Conservation (phyloP, 1,139 yeast genomes). For the Yamadazyma membranifaciens region DNA sequence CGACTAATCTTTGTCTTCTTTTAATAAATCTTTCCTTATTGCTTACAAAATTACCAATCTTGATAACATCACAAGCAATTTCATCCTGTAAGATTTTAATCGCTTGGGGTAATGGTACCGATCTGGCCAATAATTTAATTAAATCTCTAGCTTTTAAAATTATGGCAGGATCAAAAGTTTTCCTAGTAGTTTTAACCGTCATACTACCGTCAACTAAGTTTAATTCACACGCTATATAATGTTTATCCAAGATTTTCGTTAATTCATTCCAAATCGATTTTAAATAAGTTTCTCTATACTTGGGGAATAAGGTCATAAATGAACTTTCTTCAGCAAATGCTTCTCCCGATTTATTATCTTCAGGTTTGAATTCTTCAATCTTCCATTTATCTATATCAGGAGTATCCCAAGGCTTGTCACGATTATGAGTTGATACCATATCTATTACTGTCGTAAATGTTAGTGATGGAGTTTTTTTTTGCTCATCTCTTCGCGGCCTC, state of each 20-base stretch:
- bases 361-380: slow-evolving; percentile 84
- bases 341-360: slow-evolving; percentile 80
- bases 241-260: slow-evolving; percentile 70
- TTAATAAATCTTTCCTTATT: slow-evolving; percentile 93
- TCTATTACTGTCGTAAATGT: slow-evolving; percentile 6
- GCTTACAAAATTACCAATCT: slow-evolving; percentile 84
- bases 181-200: slow-evolving; percentile 94
- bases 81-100: slow-evolving; percentile 88
- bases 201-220: slow-evolving; percentile 95
- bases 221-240: slow-evolving; percentile 75
- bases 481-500: slow-evolving; percentile 12
- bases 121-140: slow-evolving; percentile 88
- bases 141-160: slow-evolving; percentile 93
- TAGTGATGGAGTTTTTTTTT: slow-evolving; percentile 5
- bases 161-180: slow-evolving; percentile 93
- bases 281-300: slow-evolving; percentile 89
- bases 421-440: slow-evolving; percentile 91
- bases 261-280: slow-evolving; percentile 94
- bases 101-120: slow-evolving; percentile 97
- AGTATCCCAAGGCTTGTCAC: slow-evolving; percentile 98
- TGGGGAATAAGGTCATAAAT: slow-evolving; percentile 93
- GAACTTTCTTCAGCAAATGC: slow-evolving; percentile 94
- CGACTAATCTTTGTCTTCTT: slow-evolving; percentile 93
- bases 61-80: slow-evolving; percentile 92
- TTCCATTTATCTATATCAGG: slow-evolving; percentile 95